Base-by-base conservation (phyloP, 305 asterid genomes). In the Fraxinus greggii region DNA sequence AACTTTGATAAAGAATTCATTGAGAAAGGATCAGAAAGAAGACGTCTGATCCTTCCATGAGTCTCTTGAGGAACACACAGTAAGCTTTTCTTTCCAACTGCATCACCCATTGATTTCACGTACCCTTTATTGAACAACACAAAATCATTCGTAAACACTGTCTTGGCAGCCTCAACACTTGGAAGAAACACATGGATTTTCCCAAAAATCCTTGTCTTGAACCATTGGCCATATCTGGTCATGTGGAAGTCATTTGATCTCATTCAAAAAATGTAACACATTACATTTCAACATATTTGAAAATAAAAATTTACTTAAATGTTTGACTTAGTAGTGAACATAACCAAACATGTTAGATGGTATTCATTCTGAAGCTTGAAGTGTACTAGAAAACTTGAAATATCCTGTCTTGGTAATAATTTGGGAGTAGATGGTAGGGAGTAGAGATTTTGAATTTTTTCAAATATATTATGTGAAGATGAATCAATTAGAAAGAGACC, bases 31-130 rank as follows among this genome's bases (percentile, higher is more conserved):
- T 90, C 91, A 4, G 91, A 83, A 2, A 91, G 86, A 72, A 90
- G 84, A 1, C 86, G 88, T 17, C 91, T 80, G 33, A 90, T 90
- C 82, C 91, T 88, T 48, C 69, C 81, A 72, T 91, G 92, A 9
- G 85, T 80, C 24, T 84, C 89, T 28, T 81, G 85, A 4, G 91
- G 89, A 75, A 83, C 89, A 83, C 86, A 74, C 0, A 91, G 81
- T 78, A 91, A 86, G 70, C 95, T 91, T 72, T 88, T 89, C 89
- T 83, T 88, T 75, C 93, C 95, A 42, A 88, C 88, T n/a, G 86
- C 89, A 81, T 90, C 91, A 12, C 83, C 92, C 90, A 90, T 89
- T 4, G 95, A 85, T 79, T 91, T 91, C 77, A 91, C 83, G 32
- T 79, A 90, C 19, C 91, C 89, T 79, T 91, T 91, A 82, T 86